These are phyloP conservation scores for Trichoderma reesei DNA, from an alignment of 495 filamentous ascomycete species.

Conservation along the genomic window DNA sequence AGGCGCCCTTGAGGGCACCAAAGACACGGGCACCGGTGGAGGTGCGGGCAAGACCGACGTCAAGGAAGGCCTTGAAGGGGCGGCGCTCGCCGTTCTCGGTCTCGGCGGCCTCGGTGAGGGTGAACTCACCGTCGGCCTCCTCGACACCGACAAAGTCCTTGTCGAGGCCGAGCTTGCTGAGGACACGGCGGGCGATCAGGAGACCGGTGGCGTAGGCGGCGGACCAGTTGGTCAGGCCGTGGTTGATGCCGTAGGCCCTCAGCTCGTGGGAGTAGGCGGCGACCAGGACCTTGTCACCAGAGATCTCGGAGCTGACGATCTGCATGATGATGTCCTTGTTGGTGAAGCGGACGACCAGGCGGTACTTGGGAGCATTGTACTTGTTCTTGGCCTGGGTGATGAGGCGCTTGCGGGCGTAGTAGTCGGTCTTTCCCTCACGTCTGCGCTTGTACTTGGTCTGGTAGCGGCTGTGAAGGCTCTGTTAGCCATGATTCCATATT, in stretches of 20 bases:
- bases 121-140: conserved; percentile 90
- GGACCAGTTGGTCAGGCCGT: conserved; percentile 99
- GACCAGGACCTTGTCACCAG: conserved; percentile 90
- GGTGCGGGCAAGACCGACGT: conserved; percentile 93
- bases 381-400: conserved; percentile 99
- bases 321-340: conserved; percentile 98
- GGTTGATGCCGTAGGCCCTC: conserved; percentile 88
- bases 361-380: conserved; percentile 99
- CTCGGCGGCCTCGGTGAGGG: conserved; percentile 84
- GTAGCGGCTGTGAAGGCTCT: conserved; percentile 58
- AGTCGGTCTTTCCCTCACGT: conserved; percentile 96
- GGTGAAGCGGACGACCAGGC: conserved; percentile 99
- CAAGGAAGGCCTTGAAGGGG: conserved; percentile 97
- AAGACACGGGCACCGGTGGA: conserved; percentile 98
- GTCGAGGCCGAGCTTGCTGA: conserved; percentile 91
- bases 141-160: conserved; percentile 87
- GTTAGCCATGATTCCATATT: conserved; percentile 13
- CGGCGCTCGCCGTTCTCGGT: conserved; percentile 76
- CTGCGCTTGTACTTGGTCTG: conserved; percentile 99
- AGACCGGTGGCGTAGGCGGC: conserved; percentile 95
- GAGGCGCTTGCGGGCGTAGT: conserved; percentile 98
- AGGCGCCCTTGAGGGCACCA: conserved; percentile 99
- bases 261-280: conserved; percentile 97
- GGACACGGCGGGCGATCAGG: conserved; percentile 88
- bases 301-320: conserved; percentile 93